phyloP scores from a whole-genome alignment of 257 asterid species.

The Jacaranda mimosifolia region DNA sequence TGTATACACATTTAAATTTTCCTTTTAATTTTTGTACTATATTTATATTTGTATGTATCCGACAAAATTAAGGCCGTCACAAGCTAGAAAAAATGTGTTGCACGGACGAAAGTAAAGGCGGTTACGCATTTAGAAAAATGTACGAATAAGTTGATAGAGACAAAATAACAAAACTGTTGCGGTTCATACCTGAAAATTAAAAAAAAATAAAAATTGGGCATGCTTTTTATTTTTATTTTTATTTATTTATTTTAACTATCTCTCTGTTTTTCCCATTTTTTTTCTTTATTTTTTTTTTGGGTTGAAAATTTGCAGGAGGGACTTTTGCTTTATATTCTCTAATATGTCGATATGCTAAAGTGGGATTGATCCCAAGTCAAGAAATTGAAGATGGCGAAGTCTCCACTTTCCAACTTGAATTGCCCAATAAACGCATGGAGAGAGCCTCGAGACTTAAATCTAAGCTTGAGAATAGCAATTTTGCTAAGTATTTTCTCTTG shows the following conservation, averaged over 20 bases:
- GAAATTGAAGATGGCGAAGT: constrained; percentile 58
- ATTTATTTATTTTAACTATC: neutral
- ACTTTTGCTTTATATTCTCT: constrained; percentile 79
- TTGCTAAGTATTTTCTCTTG: constrained; percentile 46
- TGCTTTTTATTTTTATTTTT: too few species aligned
- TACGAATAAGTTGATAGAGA: too few species aligned
- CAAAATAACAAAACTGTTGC: too few species aligned
- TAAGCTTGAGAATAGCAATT: constrained; percentile 49
- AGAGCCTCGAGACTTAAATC: constrained; percentile 51
- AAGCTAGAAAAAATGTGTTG: too few species aligned
- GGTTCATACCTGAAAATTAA: too few species aligned
- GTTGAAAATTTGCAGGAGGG: constrained; percentile 55
- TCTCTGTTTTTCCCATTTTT: neutral
- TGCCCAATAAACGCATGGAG: constrained; percentile 38
- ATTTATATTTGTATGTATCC: too few species aligned
- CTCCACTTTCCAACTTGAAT: constrained; percentile 52
- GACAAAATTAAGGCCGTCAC: too few species aligned
- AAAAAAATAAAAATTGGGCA: too few species aligned
- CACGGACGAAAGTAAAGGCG: too few species aligned
- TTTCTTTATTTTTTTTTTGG: neutral
- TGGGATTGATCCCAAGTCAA: constrained; percentile 59
- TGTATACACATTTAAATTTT: too few species aligned
- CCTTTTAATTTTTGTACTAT: too few species aligned
- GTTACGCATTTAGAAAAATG: too few species aligned
- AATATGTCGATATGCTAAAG: constrained; percentile 69